Percentiles rank a stretch among this genome's conserved stretches.
Conservation (phyloP, 768 basidiomycete species). For the Crepidotus variabilis region DNA sequence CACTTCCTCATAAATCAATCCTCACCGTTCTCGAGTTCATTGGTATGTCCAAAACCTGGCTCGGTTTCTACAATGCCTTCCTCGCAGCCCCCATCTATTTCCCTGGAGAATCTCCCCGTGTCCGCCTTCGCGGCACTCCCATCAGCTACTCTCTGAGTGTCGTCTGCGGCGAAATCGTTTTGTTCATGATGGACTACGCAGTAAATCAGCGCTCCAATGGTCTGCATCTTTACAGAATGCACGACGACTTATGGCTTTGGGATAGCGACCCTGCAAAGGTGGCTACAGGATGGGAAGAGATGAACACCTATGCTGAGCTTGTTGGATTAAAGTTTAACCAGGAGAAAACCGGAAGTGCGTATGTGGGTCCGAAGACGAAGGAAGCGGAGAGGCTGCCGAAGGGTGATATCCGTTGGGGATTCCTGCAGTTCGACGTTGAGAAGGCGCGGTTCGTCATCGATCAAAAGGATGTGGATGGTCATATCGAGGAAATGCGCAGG, state of each 20-base stretch:
- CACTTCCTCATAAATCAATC: conserved; percentile 38
- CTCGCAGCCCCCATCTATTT: conserved; percentile 30
- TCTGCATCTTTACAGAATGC: too few relatives aligned
- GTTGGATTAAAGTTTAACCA: conserved; percentile 38
- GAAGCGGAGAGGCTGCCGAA: too few relatives aligned
- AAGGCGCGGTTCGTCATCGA: conserved; percentile 30
- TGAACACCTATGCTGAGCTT: conserved; percentile 34
- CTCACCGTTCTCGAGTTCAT: conserved; percentile 34
- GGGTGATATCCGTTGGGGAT: too few relatives aligned
- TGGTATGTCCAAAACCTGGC: conserved; percentile 35
- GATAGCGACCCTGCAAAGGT: conserved; percentile 28
- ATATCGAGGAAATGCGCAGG: conserved; percentile 33
- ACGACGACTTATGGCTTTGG: conserved; percentile 44
- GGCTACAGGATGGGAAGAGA: conserved; percentile 35
- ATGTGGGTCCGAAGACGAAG: too few relatives aligned
- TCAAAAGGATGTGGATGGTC: conserved; percentile 28
- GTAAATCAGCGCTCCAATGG: too few relatives aligned
- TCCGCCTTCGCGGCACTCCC: conserved; percentile 38
- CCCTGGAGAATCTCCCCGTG: conserved; percentile 26
- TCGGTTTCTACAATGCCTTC: conserved; percentile 29
- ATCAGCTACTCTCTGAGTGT: too few relatives aligned
- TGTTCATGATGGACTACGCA: too few relatives aligned
- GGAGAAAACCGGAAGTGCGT: too few relatives aligned
- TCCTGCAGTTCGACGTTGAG: conserved; percentile 28
- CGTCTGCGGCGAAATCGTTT: too few relatives aligned